A percentile compares a stretch with the other conserved stretches of the same genome.
Conservation (phyloP, 1,284 basidiomycete species). For the Polyporus tsugae region DNA sequence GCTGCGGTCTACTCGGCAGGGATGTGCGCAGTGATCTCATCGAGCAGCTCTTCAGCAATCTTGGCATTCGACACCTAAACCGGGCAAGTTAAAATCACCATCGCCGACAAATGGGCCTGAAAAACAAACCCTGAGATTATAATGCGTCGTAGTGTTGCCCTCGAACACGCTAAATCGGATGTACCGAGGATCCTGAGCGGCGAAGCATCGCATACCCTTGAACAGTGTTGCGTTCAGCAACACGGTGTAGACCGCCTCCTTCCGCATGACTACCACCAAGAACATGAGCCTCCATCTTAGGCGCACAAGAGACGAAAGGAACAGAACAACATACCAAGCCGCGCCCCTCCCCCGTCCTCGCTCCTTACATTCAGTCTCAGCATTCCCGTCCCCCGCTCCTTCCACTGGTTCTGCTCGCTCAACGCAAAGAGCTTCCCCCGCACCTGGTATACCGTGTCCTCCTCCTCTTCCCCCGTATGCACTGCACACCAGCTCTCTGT, state of each 20-base stretch:
- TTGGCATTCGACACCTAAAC: conserved; percentile 45
- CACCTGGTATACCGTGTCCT: conserved; percentile 84
- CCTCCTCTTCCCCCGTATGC: conserved; percentile 92
- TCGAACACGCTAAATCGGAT: conserved; percentile 83
- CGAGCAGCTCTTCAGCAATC: conserved; percentile 45
- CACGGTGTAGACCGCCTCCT: conserved; percentile 89
- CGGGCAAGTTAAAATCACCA: not conserved
- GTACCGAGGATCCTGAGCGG: conserved; percentile 84
- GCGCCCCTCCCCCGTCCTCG: conserved; percentile 73
- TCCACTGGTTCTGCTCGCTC: conserved; percentile 77
- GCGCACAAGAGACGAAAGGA: not conserved
- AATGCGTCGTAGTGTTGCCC: conserved; percentile 67
- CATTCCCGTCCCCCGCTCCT: conserved; percentile 87
- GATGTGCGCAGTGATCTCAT: conserved; percentile 47
- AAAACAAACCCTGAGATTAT: conserved; percentile 79
- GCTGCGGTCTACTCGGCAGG: conserved; percentile 34
- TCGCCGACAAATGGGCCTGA: not conserved
- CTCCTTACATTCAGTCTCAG: conserved; percentile 83
- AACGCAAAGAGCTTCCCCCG: conserved; percentile 88
- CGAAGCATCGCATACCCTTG: conserved; percentile 82
- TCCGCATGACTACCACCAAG: conserved; percentile 82
- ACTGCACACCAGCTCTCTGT: conserved; percentile 54
- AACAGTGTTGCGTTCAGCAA: conserved; percentile 90
- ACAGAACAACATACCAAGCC: conserved; percentile 64
- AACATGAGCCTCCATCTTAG: conserved; percentile 1